Evolutionary conservation across 441 rosid genomes (phyloP), one percentile per base, ranked within the genome.

Genomic region (Populus trichocarpa): DNA sequence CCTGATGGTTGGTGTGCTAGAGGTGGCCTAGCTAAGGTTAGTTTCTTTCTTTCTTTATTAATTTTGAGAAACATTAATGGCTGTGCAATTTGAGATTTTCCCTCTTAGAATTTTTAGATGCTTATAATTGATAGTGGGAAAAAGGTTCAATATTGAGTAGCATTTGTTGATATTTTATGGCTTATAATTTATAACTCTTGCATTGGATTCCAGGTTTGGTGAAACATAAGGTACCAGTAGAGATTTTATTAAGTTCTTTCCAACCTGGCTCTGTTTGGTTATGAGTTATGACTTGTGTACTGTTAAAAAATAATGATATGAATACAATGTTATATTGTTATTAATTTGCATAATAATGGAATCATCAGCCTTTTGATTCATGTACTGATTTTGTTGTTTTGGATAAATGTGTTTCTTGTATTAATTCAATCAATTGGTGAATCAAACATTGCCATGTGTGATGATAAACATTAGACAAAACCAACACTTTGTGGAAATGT

Each of bases 11-110:
- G 85, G 81, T 77, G 92, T 70, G 90, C 85, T 1, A 86, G 93
- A 79, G 74, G 87, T 3, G 93, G 93, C 59, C 91, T 87, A 78
- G 95, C 94, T 71, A 88, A 83, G 94, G 97, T 89, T 65, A 81
- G 57, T 61, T 35, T 53, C 61, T 30, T 10, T 42, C 50, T 50
- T 50, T 50, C 59, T 50, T 50, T 6, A 50, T 50, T 50, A 16
- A 18, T 53, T 18, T 53, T 18, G 61, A 53, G 61, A 16, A 53
- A 53, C 61, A 53, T 18, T 53, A 53, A 18, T 53, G 61, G 8
- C 61, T 46, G 57, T 53, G 61, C 61, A 53, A 53, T 53, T 53
- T 53, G 3, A 18, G 57, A 13, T 46, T 46, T 46, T 46, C 57
- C 57, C 57, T 46, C 57, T 46, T 46, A 46, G 57, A 46, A 53